Conservation (phyloP, 305 asterid species). For the Solanum hybrid region DNA sequence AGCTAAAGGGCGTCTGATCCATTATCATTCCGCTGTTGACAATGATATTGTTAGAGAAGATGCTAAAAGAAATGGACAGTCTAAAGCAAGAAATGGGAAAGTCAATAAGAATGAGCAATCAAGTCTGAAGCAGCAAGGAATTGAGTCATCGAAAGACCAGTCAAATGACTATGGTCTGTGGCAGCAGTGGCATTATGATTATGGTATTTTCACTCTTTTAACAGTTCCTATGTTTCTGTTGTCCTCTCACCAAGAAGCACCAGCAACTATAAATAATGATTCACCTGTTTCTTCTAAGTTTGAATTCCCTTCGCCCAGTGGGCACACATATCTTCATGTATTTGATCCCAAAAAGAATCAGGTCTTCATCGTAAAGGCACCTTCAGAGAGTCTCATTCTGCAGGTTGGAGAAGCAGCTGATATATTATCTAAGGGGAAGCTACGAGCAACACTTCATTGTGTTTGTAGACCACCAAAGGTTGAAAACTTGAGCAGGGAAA, state of each 20-base stretch:
- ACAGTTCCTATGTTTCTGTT: constrained; percentile 59
- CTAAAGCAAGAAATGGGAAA: constrained; percentile 2
- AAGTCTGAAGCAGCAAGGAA: not conserved
- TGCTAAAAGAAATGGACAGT: constrained; percentile 20
- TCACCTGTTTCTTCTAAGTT: constrained; percentile 11
- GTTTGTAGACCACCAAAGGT: constrained; percentile 42
- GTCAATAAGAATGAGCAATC: not conserved
- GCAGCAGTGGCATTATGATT: constrained; percentile 98
- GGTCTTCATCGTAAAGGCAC: constrained; percentile 41
- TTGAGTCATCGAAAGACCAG: constrained; percentile 11
- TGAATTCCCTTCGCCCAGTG: constrained; percentile 45
- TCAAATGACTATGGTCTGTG: constrained; percentile 28
- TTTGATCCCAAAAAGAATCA: constrained; percentile 50
- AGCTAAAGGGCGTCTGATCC: constrained; percentile 76
- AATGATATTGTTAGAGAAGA: constrained; percentile 31
- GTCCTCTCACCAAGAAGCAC: constrained; percentile 10
- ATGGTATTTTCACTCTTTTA: constrained; percentile 71
- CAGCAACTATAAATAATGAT: not conserved
- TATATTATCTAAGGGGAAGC: constrained; percentile 68
- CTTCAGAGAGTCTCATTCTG: constrained; percentile 55
- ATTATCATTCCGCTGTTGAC: constrained; percentile 64
- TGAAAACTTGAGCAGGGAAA: constrained; percentile 70
- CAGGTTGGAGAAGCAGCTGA: constrained; percentile 94
- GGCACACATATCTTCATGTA: constrained; percentile 59
- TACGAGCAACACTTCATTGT: constrained; percentile 81